Evolutionary conservation across 257 asterid genomes (phyloP).

Genomic region (Echites panduratus): DNA sequence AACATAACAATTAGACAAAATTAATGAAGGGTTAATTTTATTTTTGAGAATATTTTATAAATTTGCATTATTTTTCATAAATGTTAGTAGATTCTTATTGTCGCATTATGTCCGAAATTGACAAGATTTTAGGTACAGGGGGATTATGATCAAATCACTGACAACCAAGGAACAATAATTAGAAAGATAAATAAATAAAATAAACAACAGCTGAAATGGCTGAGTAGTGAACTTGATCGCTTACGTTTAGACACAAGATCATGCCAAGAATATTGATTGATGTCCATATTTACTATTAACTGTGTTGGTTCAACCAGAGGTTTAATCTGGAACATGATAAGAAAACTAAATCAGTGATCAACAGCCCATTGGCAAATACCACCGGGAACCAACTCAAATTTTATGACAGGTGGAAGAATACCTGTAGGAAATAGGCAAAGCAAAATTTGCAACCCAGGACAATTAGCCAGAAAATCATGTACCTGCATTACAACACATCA

Average conservation of each 20-base stretch:
- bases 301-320: conserved; percentile 77
- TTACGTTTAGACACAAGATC: conserved; percentile 77
- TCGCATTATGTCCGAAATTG: not conserved
- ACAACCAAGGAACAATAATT: not conserved
- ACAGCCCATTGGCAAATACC: conserved; percentile 11
- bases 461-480: conserved; percentile 81
- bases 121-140: not conserved
- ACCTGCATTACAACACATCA: conserved; percentile 46
- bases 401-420: conserved; percentile 4
- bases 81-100: too few species aligned
- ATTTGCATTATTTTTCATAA: not conserved
- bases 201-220: not conserved
- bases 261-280: conserved; percentile 72
- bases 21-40: not conserved
- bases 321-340: conserved; percentile 52
- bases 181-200: too few species aligned
- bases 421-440: conserved; percentile 88
- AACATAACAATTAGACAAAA: too few species aligned
- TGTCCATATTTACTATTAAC: conserved; percentile 37
- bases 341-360: conserved; percentile 9
- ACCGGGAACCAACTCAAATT: not conserved
- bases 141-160: not conserved
- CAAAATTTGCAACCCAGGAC: conserved; percentile 83
- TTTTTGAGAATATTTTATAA: too few species aligned
- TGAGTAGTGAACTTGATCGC: conserved; percentile 14